A percentile compares a stretch with the other conserved stretches of the same genome.
These are phyloP conservation scores for Bifiguratus adelaidae DNA, from an alignment of 192 early-diverging fungal species.

Conservation along the genomic window DNA sequence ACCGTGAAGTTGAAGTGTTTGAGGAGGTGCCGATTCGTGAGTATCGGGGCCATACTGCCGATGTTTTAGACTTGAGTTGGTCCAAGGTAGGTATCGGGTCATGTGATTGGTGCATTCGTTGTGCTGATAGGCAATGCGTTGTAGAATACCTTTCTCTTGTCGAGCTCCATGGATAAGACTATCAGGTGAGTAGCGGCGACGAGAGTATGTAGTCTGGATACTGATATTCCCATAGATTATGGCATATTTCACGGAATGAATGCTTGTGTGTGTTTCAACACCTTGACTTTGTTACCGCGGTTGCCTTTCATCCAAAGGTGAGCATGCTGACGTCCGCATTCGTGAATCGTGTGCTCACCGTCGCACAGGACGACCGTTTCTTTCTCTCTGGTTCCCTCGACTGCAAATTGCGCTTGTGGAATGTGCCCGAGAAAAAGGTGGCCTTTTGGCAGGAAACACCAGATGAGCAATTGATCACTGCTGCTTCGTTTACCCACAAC, in stretches of 20 bases:
- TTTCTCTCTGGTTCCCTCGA: conserved; percentile 77
- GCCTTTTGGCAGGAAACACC: conserved; percentile 65
- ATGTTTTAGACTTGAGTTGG: conserved; percentile 63
- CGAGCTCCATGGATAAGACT: conserved; percentile 72
- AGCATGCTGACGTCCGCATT: background rate
- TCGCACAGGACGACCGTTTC: conserved; percentile 55
- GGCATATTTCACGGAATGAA: conserved; percentile 61
- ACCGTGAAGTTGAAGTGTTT: conserved; percentile 31
- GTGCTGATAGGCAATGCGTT: background rate
- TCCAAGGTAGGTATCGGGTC: conserved; percentile 32
- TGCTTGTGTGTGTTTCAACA: conserved; percentile 77
- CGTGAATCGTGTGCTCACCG: background rate
- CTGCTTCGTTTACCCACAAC: conserved; percentile 63
- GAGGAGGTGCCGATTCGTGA: conserved; percentile 58
- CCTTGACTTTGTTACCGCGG: conserved; percentile 64
- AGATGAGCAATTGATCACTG: conserved; percentile 63
- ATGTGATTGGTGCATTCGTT: background rate
- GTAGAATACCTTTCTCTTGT: conserved; percentile 66
- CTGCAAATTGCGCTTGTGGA: conserved; percentile 73
- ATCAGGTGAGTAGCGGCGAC: conserved; percentile 55
- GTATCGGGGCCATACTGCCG: conserved; percentile 61
- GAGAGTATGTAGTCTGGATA: background rate
- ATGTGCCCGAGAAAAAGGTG: conserved; percentile 66
- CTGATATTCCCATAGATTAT: conserved; percentile 36
- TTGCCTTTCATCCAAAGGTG: conserved; percentile 67